A percentile compares a stretch with the other conserved stretches of the same genome.
These are phyloP conservation scores for Mortierella sp. DNA, from an alignment of 371 early-diverging fungal species.

Conservation along the genomic window DNA sequence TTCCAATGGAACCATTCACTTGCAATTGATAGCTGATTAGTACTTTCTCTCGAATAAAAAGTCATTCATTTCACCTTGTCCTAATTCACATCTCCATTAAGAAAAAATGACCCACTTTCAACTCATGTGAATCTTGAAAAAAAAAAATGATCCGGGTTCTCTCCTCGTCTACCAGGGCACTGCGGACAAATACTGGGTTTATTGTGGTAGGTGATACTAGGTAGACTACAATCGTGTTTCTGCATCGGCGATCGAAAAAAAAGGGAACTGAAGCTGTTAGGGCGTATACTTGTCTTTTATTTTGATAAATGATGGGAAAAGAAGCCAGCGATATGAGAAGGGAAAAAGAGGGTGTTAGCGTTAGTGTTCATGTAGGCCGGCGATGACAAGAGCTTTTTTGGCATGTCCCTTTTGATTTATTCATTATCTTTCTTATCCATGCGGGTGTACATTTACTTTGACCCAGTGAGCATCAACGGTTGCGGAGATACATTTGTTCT, in stretches of 20 bases:
- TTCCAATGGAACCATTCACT: background rate
- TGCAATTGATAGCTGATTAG: background rate
- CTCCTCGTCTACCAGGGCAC: background rate
- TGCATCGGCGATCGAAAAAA: background rate
- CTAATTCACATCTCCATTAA: too few species aligned
- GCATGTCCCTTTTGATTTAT: background rate
- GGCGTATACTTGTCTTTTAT: background rate
- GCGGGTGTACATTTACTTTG: background rate
- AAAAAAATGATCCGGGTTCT: background rate
- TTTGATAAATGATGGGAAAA: background rate
- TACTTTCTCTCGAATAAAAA: background rate
- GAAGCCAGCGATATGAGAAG: background rate
- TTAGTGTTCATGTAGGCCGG: background rate
- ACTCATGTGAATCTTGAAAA: too few species aligned
- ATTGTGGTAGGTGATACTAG: background rate
- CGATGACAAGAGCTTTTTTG: background rate
- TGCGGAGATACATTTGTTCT: background rate
- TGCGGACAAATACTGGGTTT: background rate
- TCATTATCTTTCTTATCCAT: background rate
- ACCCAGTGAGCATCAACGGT: background rate
- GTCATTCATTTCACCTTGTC: too few species aligned
- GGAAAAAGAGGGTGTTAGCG: too few species aligned
- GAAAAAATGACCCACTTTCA: too few species aligned
- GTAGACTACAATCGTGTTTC: background rate
- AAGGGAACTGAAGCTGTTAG: background rate